Base-by-base conservation (phyloP, 2,329 filamentous ascomycete species). In the Colletotrichum sublineola region DNA sequence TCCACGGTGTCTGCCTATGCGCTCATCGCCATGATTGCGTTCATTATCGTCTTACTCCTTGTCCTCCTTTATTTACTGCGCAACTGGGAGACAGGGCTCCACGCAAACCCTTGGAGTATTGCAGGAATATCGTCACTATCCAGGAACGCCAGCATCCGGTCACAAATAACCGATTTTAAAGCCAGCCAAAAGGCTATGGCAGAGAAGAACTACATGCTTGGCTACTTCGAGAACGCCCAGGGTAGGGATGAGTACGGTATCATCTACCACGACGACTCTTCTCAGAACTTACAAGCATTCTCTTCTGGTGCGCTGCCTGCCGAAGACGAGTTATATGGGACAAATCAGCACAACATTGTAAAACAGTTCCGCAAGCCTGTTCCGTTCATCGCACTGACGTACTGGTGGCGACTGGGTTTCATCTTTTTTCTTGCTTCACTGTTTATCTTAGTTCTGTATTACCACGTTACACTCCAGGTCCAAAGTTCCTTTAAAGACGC, bases 51-150 rank as follows among this genome's bases (percentile, higher is more conserved):
- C 14, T 40, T 79, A 3, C 75, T 84, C 18, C 67, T 82, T 6
- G 15, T 78, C 8, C 77, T 82, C 6, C 61, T 78, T 1, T 40
- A 77, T 9, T 74, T 80, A 5, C 75, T 83, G 31, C 73, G 78
- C 12, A 76, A 76, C 20, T 82, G 80, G 78, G 75, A 77, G n/a
- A 84, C 83, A 0, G 84, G 84, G 0, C 70, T 86, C 20, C 75
- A 77, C 31, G 77, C 79, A 15, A 81, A 83, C 55, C 84, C 84
- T 2, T 86, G 84, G 84, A 83, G 77, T 67, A 75, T 85, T 5
- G 78, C 78, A 1, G 77, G 80, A 0, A 81, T 84, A 65, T 80
- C 80, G 0, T 77, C 79, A 1, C 77, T 86, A 2, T 77, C 78
- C 1, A 75, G 78, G 3, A 78, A 80, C 64, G 60, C 76, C 8